Conservation (phyloP, 2,329 filamentous ascomycete species). For the Zasmidium cellare region DNA sequence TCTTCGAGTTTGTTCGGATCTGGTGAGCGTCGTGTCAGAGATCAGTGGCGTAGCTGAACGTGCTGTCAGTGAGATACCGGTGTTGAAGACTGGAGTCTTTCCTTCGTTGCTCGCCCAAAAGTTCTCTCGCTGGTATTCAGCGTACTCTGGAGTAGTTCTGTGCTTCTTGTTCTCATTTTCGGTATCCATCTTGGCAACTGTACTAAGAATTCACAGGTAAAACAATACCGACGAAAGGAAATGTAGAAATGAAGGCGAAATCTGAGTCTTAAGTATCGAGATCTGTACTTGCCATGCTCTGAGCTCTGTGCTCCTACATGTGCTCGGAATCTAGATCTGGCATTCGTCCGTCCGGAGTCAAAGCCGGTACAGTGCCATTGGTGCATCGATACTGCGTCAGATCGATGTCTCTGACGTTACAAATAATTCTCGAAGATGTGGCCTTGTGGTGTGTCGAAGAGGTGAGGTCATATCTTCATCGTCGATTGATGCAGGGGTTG, state of each 20-base stretch:
- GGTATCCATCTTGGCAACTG: slow-evolving; percentile 43
- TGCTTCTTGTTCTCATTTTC: slow-evolving; percentile 53
- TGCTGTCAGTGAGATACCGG: slow-evolving; percentile 35
- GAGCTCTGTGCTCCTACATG: too few relatives aligned
- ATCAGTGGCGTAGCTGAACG: not conserved
- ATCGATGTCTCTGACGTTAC: too few relatives aligned
- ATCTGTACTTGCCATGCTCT: too few relatives aligned
- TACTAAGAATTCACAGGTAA: not conserved
- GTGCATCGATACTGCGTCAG: too few relatives aligned
- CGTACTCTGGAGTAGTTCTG: slow-evolving; percentile 56
- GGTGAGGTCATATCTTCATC: too few relatives aligned
- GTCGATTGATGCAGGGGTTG: too few relatives aligned
- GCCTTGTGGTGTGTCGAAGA: too few relatives aligned
- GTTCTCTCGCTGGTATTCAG: slow-evolving; percentile 55
- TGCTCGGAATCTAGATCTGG: too few relatives aligned
- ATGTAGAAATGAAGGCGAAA: not conserved
- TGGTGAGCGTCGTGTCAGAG: not conserved
- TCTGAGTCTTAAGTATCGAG: too few relatives aligned
- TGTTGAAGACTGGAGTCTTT: slow-evolving; percentile 53
- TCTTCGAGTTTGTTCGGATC: slow-evolving; percentile 53
- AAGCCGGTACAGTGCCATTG: too few relatives aligned
- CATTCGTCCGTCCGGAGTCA: too few relatives aligned
- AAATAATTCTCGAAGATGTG: too few relatives aligned
- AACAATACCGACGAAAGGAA: not conserved
- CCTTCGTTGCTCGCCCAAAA: slow-evolving; percentile 57